Conservation (phyloP, 192 early-diverging fungal species). For the Mortierella alpina region DNA sequence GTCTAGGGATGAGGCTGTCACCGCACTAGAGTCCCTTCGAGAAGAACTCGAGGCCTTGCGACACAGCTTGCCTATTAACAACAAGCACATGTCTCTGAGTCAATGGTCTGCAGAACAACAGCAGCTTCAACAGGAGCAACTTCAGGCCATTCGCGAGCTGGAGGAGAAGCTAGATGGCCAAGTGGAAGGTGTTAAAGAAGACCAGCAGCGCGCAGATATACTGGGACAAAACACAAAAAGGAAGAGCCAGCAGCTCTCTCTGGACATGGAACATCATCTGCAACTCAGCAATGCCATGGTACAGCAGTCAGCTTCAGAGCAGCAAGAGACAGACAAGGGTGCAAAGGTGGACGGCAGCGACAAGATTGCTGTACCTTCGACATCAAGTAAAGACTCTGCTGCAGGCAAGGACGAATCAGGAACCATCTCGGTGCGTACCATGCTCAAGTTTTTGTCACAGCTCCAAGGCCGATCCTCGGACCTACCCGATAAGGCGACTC, state of each 20-base stretch:
- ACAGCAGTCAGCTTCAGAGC: slow-evolving; percentile 3
- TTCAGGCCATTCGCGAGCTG: slow-evolving; percentile 37
- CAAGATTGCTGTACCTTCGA: background rate
- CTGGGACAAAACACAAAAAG: slow-evolving; percentile 47
- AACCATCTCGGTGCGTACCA: slow-evolving; percentile 34
- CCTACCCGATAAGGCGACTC: background rate
- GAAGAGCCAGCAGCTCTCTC: slow-evolving; percentile 41
- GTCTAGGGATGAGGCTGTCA: slow-evolving; percentile 48
- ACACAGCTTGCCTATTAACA: slow-evolving; percentile 45
- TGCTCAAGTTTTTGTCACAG: slow-evolving; percentile 54
- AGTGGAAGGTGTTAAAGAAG: slow-evolving; percentile 49
- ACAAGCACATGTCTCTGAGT: slow-evolving; percentile 49
- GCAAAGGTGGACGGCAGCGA: background rate
- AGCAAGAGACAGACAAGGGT: background rate
- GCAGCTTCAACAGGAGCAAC: slow-evolving; percentile 44
- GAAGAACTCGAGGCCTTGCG: slow-evolving; percentile 49
- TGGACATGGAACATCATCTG: slow-evolving; percentile 48
- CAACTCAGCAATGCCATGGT: slow-evolving; percentile 47
- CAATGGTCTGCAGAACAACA: slow-evolving; percentile 51
- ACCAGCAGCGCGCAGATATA: slow-evolving; percentile 39
- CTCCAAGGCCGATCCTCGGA: slow-evolving; percentile 26
- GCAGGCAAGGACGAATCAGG: slow-evolving; percentile 1
- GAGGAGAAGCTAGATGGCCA: slow-evolving; percentile 44
- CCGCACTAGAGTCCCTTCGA: slow-evolving; percentile 29
- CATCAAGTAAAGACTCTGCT: slow-evolving; percentile 4